These are phyloP conservation scores for Penicillium cataractarum DNA, from an alignment of 495 filamentous ascomycete genomes.

Conservation along the genomic window DNA sequence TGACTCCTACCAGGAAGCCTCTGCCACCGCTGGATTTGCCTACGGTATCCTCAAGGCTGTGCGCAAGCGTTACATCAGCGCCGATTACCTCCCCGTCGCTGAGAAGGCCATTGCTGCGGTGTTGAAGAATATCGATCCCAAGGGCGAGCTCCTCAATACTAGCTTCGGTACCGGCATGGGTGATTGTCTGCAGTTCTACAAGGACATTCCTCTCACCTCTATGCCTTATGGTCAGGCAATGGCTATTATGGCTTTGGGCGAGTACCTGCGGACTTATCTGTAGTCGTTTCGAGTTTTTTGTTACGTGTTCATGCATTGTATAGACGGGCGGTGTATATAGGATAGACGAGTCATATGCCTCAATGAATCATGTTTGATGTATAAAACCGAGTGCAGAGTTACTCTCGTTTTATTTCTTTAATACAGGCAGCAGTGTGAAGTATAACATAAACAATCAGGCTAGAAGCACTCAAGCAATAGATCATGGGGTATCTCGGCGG, in stretches of 20 bases:
- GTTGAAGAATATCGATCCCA: constrained; percentile 57
- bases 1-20: constrained; percentile 68
- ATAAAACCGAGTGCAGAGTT: too few relatives aligned
- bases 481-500: too few relatives aligned
- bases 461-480: too few relatives aligned
- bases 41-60: constrained; percentile 74
- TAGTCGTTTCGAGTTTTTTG: constrained; percentile 17
- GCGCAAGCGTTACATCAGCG: constrained; percentile 65
- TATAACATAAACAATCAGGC: too few relatives aligned
- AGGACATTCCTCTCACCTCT: constrained; percentile 66
- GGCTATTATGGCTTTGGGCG: constrained; percentile 72
- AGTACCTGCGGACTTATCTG: constrained; percentile 60
- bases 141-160: constrained; percentile 67
- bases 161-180: constrained; percentile 80
- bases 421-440: too few relatives aligned
- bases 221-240: constrained; percentile 83
- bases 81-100: constrained; percentile 52
- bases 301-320: constrained; percentile 7
- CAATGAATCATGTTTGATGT: constrained; percentile 6
- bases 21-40: constrained; percentile 75
- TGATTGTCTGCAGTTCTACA: constrained; percentile 66
- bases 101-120: constrained; percentile 64
- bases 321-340: constrained; percentile 9
- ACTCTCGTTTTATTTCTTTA: too few relatives aligned
- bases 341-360: background rate